Evolutionary conservation across 257 asterid species (phyloP), one percentile per base, ranked within the genome.

Genomic region (Haberlea rhodopensis): DNA sequence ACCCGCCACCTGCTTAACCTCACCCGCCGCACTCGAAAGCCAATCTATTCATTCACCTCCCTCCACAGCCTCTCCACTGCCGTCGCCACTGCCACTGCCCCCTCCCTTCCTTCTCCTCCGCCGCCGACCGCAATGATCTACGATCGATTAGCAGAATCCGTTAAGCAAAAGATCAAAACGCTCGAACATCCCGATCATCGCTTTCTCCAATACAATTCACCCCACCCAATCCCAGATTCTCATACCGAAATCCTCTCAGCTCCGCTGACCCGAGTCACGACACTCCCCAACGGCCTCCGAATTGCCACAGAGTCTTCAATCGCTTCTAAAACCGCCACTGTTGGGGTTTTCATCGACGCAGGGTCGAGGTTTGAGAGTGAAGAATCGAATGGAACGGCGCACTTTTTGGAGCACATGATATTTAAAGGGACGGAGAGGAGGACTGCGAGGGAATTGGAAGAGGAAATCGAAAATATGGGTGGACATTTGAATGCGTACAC

Each of bases 401-500:
- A 94, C 71, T 94, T 94, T 66, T 72, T 94, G 65, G 97, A 90
- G 79, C 99, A 94, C 66, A 90, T 94, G 99, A 94, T 94, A 58
- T 87, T 87, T 64, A 90, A 90, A 84, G 99, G 97, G 21, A 87
- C 99, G n/a, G 82, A 83, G 77, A 84, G 62, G 79, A 77, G 97
- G 67, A 68, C 61, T 1, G 84, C 95, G 28, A 78, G 89, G 70
- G 78, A 67, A 1, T 66, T 94, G 83, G 97, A 94, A 82, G 96
- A 94, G 83, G 96, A 89, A 82, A 84, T 92, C 82, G 99, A 92
- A 87, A 85, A 89, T 71, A 87, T 92, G 87, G 99, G 97, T 1
- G 97, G 96, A 5, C 99, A 89, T 82, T 78, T 87, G 85, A 89
- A 92, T 79, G 99, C 97, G 23, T 92, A 89, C 32, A 94, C 97